Evolutionary conservation across 768 basidiomycete species (phyloP).

Genomic region (Leucogyrophana mollusca): DNA sequence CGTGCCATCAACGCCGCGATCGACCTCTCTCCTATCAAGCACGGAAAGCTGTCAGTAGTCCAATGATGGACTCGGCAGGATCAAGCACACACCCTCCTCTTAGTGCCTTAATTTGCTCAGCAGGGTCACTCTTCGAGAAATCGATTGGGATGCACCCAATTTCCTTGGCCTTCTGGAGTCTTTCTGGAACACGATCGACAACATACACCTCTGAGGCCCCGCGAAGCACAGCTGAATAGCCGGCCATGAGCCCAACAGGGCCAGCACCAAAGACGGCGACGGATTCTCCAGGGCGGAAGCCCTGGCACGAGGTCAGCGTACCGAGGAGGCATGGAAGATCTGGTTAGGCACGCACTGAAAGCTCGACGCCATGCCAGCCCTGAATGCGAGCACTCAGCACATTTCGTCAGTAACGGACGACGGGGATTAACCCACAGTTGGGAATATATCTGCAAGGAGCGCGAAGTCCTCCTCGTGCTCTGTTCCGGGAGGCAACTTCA

Average conservation of each 20-base stretch:
- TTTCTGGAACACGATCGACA: constrained; percentile 54
- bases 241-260: constrained; percentile 57
- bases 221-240: constrained; percentile 50
- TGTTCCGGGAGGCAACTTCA: constrained; percentile 50
- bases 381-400: constrained; percentile 15
- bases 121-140: constrained; percentile 46
- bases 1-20: constrained; percentile 50
- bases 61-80: too few species aligned
- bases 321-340: neutral
- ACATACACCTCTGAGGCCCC: constrained; percentile 55
- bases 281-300: constrained; percentile 52
- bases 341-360: constrained; percentile 33
- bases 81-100: constrained; percentile 46
- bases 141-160: constrained; percentile 53
- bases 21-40: constrained; percentile 39
- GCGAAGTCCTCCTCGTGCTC: constrained; percentile 57
- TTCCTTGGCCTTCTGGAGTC: constrained; percentile 49
- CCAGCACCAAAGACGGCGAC: constrained; percentile 54
- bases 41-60: neutral
- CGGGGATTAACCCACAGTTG: constrained; percentile 37
- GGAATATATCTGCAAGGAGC: constrained; percentile 54
- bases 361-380: constrained; percentile 54
- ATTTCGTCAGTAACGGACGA: neutral
- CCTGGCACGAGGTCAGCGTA: constrained; percentile 20
- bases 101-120: constrained; percentile 43